Base-by-base conservation (phyloP, 495 filamentous ascomycete genomes). In the Hypoxylon subgilvum region DNA sequence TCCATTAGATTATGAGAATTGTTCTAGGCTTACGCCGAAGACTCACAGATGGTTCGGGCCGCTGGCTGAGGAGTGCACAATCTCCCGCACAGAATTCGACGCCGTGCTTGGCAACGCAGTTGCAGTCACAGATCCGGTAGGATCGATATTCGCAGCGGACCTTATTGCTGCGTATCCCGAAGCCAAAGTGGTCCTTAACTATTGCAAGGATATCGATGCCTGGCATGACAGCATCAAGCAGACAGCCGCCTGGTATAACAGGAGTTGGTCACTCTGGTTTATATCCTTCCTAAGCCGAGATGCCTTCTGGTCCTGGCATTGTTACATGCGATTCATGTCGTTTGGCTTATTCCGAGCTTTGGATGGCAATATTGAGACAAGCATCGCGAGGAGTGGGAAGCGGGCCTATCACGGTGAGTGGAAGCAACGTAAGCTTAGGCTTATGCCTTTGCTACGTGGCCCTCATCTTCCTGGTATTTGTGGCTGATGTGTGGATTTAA, bases 101-200 rank as follows among this genome's bases (percentile, higher is more conserved):
- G 76, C 84, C 66, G 73, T 86, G 21, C 67, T 87, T 43, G 83
- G 84, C 22, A 78, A 86, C 62, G 82, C 82, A 65, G 64, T 71
- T 74, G 82, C 84, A 39, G 79, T 85, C 16, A 82, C 76, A 59
- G 84, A 86, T 71, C 79, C 76, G 72, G 79, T 82, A 7, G 82
- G 80, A 39, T 78, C 77, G 38, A 79, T 81, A 23, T 88, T 86
- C 54, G 80, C 80, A 28, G 76, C 80, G 47, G 84, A 88, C 60
- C 70, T 87, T 28, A 85, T 87, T 41, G 80, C 80, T 32, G 82
- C 35, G 2, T 41, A 50, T 7, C 44, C 53, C 35, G 83, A 86
- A 40, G 83, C 84, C 21, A 87, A 88, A 69, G 82, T 86, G 21
- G 77, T 87, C 23, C 65, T 86, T 52, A 82, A 81, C 40, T 76